Evolutionary conservation across 2,329 filamentous ascomycete species (phyloP).

Genomic region (Eutypa lata): DNA sequence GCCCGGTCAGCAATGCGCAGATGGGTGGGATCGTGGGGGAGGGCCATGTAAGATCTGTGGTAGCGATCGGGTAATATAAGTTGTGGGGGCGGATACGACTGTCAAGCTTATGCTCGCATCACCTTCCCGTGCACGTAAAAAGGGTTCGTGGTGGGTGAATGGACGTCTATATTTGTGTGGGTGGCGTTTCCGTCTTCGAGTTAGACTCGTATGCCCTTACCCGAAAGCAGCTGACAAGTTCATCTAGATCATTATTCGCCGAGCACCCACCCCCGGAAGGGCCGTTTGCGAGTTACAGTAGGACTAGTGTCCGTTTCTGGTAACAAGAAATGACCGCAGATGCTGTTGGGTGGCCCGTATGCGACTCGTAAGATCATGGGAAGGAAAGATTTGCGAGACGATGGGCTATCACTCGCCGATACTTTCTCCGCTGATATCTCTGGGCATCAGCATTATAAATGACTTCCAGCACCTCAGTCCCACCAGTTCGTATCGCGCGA

Average conservation of each 20-base stretch:
- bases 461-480: background rate
- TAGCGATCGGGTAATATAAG: background rate
- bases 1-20: background rate
- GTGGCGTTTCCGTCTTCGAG: background rate
- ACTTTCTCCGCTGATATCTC: background rate
- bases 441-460: background rate
- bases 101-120: background rate
- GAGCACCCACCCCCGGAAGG: background rate
- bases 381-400: background rate
- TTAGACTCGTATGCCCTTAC: background rate
- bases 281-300: background rate
- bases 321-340: too few relatives aligned
- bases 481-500: background rate
- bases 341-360: background rate
- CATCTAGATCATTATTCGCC: background rate
- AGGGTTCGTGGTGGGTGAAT: background rate
- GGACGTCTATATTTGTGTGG: background rate
- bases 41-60: background rate
- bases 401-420: background rate
- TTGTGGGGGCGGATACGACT: conserved; percentile 1
- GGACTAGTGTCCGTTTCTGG: too few relatives aligned
- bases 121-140: background rate
- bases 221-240: background rate
- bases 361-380: background rate
- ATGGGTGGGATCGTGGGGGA: background rate